Base-by-base conservation (phyloP, 768 basidiomycete species). In the Suillus alpinus region DNA sequence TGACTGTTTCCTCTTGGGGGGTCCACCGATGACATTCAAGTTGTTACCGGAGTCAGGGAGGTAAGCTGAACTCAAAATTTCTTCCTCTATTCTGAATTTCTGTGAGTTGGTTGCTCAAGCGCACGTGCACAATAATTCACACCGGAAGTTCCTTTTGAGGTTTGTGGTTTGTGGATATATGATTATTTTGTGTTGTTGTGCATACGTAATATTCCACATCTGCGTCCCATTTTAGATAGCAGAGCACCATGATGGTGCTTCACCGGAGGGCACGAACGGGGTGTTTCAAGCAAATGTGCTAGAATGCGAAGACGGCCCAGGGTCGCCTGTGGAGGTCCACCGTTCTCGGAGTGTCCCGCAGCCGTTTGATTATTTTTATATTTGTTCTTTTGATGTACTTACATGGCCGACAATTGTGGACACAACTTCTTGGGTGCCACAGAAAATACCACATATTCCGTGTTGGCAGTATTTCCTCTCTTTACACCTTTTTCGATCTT, bases 1-100 rank as follows among this genome's bases (percentile, higher is more conserved):
- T 10, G 65, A 65, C 53, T 72, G 73, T 70, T 81, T 85, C 61
- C 82, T 76, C 70, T 85, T 84, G 8, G 82, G 81, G 4, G 82
- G 79, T 23, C 66, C 67, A 3, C 26, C 26, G 3, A 75, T 74
- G 34, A 58, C 62, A 47, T 52, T 57, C 26, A 26, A 26, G 26
- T 26, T 26, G 59, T 56, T 43, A 51, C 60, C 40, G 53, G 65
- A 36, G 51, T 66, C 59, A 78, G 51, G 46, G 77, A 74, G 16
- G 66, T 65, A 20, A 89, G 79, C 68, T 88, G 82, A 0, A 82
- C 76, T 61, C 26, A 26, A 26, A 1, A 26, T 26, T 26, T 26
- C 26, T 26, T 1, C n/a, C n/a, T n/a, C n/a, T n/a, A n/a, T n/a
- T n/a, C n/a, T n/a, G n/a, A n/a, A n/a, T n/a, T 26, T 63, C 81